A percentile compares a stretch with the other conserved stretches of the same genome.
These are phyloP conservation scores for Carex pumila DNA, from an alignment of 176 grass and related monocot genomes.

Conservation along the genomic window DNA sequence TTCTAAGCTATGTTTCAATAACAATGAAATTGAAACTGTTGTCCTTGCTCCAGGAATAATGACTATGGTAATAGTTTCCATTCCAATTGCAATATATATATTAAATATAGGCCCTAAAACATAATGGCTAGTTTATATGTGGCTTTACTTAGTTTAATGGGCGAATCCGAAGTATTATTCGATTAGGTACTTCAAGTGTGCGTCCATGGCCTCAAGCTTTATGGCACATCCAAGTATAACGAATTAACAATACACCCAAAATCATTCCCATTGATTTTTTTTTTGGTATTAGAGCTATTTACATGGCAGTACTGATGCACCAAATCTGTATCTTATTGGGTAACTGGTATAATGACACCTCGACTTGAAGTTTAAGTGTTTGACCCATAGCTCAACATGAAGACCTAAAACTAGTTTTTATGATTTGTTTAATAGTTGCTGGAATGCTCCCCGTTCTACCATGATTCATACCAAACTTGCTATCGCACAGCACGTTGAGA, in stretches of 20 bases:
- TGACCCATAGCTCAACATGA: background rate
- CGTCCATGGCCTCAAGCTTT: background rate
- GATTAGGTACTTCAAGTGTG: background rate
- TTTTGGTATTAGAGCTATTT: background rate
- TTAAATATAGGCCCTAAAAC: background rate
- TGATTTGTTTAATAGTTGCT: background rate
- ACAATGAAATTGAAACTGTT: background rate
- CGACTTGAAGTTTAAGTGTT: background rate
- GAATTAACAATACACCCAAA: background rate
- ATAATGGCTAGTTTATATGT: background rate
- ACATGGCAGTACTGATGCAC: background rate
- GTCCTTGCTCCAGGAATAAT: background rate
- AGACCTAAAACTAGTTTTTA: background rate
- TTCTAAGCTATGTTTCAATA: background rate
- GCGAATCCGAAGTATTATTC: no score
- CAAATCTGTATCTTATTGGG: background rate
- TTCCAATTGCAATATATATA: background rate
- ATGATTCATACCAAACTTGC: background rate
- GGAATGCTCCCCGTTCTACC: background rate
- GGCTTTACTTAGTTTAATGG: no score
- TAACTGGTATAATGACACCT: background rate
- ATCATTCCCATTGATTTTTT: background rate
- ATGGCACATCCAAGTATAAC: background rate
- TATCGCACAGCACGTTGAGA: background rate
- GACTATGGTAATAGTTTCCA: background rate